These are phyloP conservation scores for Dictyostelium firmibasis DNA, from an alignment of 78 protist genomes.

Conservation along the genomic window DNA sequence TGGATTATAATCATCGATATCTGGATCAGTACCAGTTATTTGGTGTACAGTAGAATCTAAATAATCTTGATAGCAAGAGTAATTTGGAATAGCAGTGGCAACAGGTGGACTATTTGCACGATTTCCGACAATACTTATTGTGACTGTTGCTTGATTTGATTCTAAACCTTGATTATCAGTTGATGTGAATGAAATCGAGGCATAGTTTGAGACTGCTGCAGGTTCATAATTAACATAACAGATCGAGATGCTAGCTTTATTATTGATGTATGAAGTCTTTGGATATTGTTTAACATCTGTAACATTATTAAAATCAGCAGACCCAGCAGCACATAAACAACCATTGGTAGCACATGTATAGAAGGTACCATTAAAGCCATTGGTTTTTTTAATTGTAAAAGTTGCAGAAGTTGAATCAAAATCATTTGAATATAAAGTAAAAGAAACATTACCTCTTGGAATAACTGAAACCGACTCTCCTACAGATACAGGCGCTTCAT, in stretches of 20 bases:
- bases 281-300: not conserved
- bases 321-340: not conserved
- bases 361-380: not conserved
- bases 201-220: not conserved
- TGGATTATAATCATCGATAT: not conserved
- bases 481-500: not conserved
- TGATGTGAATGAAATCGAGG: not conserved
- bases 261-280: not conserved
- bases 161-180: not conserved
- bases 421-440: not conserved
- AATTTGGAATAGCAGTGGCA: not conserved
- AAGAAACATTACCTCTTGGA: not conserved
- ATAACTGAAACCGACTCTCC: not conserved
- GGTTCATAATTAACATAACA: not conserved
- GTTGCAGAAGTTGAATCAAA: not conserved
- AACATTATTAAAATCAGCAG: not conserved
- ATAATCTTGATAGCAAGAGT: not conserved
- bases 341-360: not conserved
- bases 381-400: not conserved
- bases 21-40: slow-evolving; percentile 5
- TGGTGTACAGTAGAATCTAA: not conserved
- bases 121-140: not conserved
- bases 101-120: slow-evolving; percentile 1
- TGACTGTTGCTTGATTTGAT: not conserved
- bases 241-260: not conserved